Evolutionary conservation across 2,329 filamentous ascomycete species (phyloP).

Genomic region (Remersonia thermophila): DNA sequence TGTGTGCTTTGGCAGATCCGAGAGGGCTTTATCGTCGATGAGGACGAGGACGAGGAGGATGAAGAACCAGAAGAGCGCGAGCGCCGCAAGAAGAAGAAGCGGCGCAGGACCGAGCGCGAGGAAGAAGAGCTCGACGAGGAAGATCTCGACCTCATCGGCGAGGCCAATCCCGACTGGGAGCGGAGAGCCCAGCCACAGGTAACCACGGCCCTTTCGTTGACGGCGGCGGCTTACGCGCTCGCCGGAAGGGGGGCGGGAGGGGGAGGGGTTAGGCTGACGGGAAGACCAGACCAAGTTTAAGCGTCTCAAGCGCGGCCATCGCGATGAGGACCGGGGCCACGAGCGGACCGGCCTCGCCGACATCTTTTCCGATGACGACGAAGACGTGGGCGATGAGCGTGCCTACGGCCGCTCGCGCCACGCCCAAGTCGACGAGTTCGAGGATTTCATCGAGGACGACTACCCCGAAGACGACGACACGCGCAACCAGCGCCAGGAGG

Average conservation of each 20-base stretch:
- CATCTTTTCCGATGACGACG: constrained; percentile 93
- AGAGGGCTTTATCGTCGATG: constrained; percentile 92
- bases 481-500: constrained; percentile 62
- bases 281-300: constrained; percentile 66
- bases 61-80: constrained; percentile 42
- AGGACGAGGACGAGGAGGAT: constrained; percentile 67
- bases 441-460: constrained; percentile 95
- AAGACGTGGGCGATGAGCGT: constrained; percentile 49
- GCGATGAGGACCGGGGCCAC: constrained; percentile 51
- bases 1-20: constrained; percentile 49
- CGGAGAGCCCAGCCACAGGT: constrained; percentile 59
- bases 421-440: constrained; percentile 64
- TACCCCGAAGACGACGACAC: constrained; percentile 79
- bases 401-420: constrained; percentile 43
- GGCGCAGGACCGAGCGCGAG: constrained; percentile 62
- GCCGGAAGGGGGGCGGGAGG: too few species aligned
- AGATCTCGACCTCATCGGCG: constrained; percentile 87
- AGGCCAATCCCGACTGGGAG: constrained; percentile 60
- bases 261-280: background rate
- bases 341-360: constrained; percentile 68
- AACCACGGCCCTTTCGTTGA: too few species aligned
- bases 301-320: constrained; percentile 83
- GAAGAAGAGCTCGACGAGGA: constrained; percentile 89
- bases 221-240: too few species aligned
- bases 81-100: constrained; percentile 61